A percentile compares a stretch with the other conserved stretches of the same genome.
Evolutionary conservation across 176 grass and related monocot genomes (phyloP).

Genomic region (Phragmites australis): DNA sequence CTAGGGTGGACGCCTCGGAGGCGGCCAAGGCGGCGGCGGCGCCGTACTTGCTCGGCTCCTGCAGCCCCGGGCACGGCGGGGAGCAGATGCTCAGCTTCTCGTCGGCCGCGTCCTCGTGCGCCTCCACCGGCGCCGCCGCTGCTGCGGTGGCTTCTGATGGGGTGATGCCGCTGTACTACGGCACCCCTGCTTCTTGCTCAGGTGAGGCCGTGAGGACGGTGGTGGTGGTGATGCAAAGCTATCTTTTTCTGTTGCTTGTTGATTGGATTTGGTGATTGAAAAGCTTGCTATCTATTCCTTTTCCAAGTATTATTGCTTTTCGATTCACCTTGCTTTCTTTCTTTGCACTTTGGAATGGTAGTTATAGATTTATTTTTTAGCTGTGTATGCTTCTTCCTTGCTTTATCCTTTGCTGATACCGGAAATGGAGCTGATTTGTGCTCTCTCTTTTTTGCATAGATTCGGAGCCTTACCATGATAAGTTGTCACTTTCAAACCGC

Average conservation of each 20-base stretch:
- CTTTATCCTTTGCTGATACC: slow-evolving; percentile 3
- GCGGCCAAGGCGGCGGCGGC: slow-evolving; percentile 51
- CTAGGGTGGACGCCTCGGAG: slow-evolving; percentile 45
- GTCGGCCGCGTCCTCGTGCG: slow-evolving; percentile 37
- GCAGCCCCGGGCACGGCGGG: slow-evolving; percentile 47
- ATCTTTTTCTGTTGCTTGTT: slow-evolving; percentile 15
- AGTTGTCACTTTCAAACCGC: slow-evolving; percentile 13
- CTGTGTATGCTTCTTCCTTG: background rate
- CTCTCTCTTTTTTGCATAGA: slow-evolving; percentile 32
- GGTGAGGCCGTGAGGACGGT: slow-evolving; percentile 35
- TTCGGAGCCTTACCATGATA: slow-evolving; percentile 2
- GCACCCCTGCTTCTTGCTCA: slow-evolving; percentile 61
- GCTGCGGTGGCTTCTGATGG: slow-evolving; percentile 29
- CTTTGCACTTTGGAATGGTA: slow-evolving; percentile 14
- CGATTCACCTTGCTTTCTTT: slow-evolving; percentile 10
- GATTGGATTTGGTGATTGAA: slow-evolving; percentile 32
- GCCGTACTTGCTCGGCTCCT: slow-evolving; percentile 51
- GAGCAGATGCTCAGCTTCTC: slow-evolving; percentile 98
- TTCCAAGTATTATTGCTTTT: slow-evolving; percentile 27
- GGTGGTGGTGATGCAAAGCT: background rate
- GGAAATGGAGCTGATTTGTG: slow-evolving; percentile 23
- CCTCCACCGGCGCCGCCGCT: background rate
- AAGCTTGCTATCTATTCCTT: slow-evolving; percentile 28
- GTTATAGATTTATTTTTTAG: slow-evolving; percentile 11
- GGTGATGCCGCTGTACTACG: slow-evolving; percentile 65